Evolutionary conservation across 202 grass and related monocot genomes (phyloP).

Genomic region (Musa balbisiana): DNA sequence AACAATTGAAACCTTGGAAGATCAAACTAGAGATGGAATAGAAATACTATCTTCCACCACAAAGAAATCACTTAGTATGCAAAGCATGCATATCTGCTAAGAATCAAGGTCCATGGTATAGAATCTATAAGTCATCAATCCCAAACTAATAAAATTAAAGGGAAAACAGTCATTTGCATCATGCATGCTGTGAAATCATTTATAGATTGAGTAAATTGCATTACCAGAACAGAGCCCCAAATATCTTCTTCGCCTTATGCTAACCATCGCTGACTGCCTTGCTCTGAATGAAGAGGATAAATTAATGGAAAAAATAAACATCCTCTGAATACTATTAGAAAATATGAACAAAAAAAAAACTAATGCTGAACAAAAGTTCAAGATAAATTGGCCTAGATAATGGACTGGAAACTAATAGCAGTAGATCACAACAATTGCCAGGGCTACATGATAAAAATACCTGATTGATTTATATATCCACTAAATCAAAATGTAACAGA

Average conservation of each 20-base stretch:
- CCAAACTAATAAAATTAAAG: background rate
- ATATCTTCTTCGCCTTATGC: slow-evolving; percentile 81
- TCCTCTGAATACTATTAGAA: slow-evolving; percentile 21
- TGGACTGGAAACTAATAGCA: too few species aligned
- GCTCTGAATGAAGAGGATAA: slow-evolving; percentile 22
- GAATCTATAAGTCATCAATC: background rate
- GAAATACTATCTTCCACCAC: background rate
- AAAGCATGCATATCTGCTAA: background rate
- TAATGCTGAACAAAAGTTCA: too few species aligned
- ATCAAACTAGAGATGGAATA: background rate
- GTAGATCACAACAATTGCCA: too few species aligned
- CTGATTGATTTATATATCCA: too few species aligned
- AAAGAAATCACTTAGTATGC: background rate
- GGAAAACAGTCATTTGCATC: background rate
- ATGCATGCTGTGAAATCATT: background rate
- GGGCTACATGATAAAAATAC: too few species aligned
- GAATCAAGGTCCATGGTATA: background rate
- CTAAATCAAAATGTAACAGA: too few species aligned
- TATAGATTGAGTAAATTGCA: slow-evolving; percentile 7
- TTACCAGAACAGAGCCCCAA: slow-evolving; percentile 76
- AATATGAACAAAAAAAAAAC: background rate
- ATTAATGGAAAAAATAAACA: background rate
- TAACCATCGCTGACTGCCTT: slow-evolving; percentile 73
- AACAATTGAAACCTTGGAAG: background rate
- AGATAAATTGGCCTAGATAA: too few species aligned